Conservation (phyloP, 1,284 basidiomycete species). For the Trichosporon coremiiforme region DNA sequence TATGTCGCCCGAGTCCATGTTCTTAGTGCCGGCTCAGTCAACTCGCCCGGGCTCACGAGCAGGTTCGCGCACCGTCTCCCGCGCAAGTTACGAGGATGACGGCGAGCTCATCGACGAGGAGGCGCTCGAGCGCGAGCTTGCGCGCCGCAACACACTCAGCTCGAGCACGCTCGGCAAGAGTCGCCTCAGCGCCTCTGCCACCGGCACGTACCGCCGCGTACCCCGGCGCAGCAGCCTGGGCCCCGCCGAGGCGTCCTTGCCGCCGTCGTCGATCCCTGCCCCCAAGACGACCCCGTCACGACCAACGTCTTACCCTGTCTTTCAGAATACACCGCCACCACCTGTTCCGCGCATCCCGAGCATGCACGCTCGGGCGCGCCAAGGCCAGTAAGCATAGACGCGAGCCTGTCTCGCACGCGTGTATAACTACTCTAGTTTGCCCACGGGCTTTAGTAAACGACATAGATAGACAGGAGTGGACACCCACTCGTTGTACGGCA, state of each 20-base stretch:
- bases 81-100: conserved; percentile 14
- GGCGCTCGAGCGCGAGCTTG: conserved; percentile 1
- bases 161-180: conserved; percentile 17
- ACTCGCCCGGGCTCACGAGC: conserved; percentile 12
- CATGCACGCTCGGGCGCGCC: conserved; percentile 1
- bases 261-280: conserved; percentile 42
- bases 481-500: conserved; percentile 17
- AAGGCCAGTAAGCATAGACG: conserved; percentile 17
- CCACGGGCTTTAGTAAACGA: background rate
- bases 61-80: background rate
- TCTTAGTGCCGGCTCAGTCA: background rate
- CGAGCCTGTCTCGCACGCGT: background rate
- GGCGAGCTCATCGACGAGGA: conserved; percentile 5
- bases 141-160: conserved; percentile 2
- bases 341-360: conserved; percentile 50
- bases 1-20: background rate
- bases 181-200: conserved; percentile 4
- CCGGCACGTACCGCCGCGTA: conserved; percentile 19
- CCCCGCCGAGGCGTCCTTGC: conserved; percentile 26
- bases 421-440: background rate
- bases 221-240: conserved; percentile 25
- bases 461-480: conserved; percentile 5
- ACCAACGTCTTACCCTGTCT: conserved; percentile 40
- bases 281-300: conserved; percentile 38
- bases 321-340: conserved; percentile 40